Evolutionary conservation across 495 filamentous ascomycete genomes (phyloP), one percentile per base, ranked within the genome.

Genomic region (Niebla homalea): DNA sequence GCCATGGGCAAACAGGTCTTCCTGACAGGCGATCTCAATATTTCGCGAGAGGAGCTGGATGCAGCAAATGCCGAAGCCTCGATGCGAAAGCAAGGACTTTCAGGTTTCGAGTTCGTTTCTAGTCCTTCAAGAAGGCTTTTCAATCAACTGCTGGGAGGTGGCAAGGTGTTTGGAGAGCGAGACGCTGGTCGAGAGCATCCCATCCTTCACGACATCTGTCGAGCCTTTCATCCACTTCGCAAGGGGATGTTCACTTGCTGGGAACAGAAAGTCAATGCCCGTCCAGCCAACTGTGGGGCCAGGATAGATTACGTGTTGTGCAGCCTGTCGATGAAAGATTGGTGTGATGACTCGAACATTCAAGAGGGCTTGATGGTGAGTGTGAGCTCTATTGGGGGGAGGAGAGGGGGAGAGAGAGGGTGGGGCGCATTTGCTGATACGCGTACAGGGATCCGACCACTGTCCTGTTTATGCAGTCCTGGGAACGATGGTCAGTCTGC

Each of bases 241-340:
- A 70, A 70, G 50, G 88, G 89, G 41, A 98, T 98, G 92, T 97
- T 86, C 64, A 98, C 92, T 6, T 94, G 89, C 62, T 89, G 89
- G 89, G 85, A 94, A 51, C 82, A 84, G 49, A 82, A 79, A 60
- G 83, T 85, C 56, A 93, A 93, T 63, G 82, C 84, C 19, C 75
- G 92, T 35, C 92, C 92, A 1, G 90, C 84, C 12, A 97, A 98
- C 62, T 89, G 79, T 60, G 92, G 92, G 1, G 80, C 85, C 32
- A 72, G 92, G 26, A 96, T 98, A 48, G 92, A 98, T 60, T 97
- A 94, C 64, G 80, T 98, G 25, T 73, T 96, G 6, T 90, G 87
- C 61, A 89, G 77, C 52, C 67, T 81, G 37, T 74, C 76, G 32
- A 90, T 95, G 79, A 84, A 80, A 54, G 66, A 75, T 49, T 97